phyloP scores from a whole-genome alignment of 768 basidiomycete species.

The Melanogaster broomeanus region DNA sequence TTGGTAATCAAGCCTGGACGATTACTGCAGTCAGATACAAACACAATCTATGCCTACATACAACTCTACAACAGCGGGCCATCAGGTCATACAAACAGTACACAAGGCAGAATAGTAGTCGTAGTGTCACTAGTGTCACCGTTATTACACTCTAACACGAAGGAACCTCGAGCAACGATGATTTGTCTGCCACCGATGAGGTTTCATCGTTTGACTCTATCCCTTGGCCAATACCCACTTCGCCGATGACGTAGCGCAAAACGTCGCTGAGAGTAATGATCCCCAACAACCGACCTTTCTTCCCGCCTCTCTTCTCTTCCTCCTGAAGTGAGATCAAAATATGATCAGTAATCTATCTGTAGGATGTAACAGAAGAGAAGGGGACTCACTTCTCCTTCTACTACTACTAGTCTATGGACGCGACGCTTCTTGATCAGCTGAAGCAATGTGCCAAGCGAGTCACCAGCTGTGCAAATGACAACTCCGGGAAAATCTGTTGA shows the following conservation, averaged over 20 bases:
- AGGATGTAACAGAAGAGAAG: background rate
- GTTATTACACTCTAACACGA: background rate
- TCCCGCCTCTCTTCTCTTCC: conserved; percentile 77
- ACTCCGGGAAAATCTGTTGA: conserved; percentile 96
- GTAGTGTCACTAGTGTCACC: background rate
- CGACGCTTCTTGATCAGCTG: conserved; percentile 91
- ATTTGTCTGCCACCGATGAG: conserved; percentile 10
- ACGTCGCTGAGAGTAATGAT: conserved; percentile 91
- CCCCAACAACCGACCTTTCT: conserved; percentile 80
- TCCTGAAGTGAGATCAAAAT: conserved; percentile 47
- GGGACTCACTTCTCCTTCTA: conserved; percentile 78
- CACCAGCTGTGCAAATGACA: conserved; percentile 90
- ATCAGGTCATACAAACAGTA: conserved; percentile 5
- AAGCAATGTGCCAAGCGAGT: conserved; percentile 88
- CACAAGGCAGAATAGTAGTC: conserved; percentile 5
- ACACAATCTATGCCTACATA: conserved; percentile 11
- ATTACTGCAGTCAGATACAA: background rate
- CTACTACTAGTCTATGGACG: conserved; percentile 93
- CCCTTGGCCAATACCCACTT: conserved; percentile 52
- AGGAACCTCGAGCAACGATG: conserved; percentile 16
- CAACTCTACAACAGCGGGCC: conserved; percentile 11
- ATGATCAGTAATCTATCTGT: background rate
- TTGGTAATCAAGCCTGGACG: background rate
- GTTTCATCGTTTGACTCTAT: conserved; percentile 37
- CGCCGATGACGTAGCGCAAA: conserved; percentile 77